Evolutionary conservation across 208 protist species (phyloP).

Genomic region (Trypanosoma theileri): DNA sequence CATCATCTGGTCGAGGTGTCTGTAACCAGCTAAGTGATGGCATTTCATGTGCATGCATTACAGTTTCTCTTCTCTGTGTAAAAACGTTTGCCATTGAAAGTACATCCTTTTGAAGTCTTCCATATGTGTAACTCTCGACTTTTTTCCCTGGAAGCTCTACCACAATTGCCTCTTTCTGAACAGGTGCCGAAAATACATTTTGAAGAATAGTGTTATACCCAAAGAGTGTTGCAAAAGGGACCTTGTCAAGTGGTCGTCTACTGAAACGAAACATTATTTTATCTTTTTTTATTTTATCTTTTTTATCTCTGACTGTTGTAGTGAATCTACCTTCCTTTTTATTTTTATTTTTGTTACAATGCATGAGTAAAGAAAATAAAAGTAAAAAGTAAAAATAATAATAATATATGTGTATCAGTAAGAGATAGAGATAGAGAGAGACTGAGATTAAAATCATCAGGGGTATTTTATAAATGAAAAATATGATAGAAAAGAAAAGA

Average conservation of each 20-base stretch:
- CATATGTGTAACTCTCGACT: conserved; percentile 63
- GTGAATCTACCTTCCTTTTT: neutral
- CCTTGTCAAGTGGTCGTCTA: conserved; percentile 30
- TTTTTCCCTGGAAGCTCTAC: conserved; percentile 57
- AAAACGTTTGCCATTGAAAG: conserved; percentile 63
- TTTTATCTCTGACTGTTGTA: neutral
- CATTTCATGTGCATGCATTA: conserved; percentile 35
- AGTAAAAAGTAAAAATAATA: neutral
- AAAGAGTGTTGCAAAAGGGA: conserved; percentile 80
- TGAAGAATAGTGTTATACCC: conserved; percentile 66
- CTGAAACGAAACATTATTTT: conserved; percentile 45
- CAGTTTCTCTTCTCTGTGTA: conserved; percentile 45
- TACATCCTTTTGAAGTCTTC: conserved; percentile 78
- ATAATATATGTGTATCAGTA: neutral
- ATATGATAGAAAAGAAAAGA: neutral
- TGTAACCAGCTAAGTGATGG: conserved; percentile 66
- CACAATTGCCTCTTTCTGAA: conserved; percentile 57
- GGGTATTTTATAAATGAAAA: neutral
- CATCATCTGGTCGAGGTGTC: conserved; percentile 38
- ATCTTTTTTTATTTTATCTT: neutral
- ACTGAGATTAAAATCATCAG: neutral
- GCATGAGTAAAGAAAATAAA: neutral
- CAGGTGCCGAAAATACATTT: conserved; percentile 62
- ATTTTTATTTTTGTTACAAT: conserved; percentile 2
- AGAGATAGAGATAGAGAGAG: neutral